Evolutionary conservation across 768 basidiomycete genomes (phyloP).

Genomic region (Auricularia sp.): DNA sequence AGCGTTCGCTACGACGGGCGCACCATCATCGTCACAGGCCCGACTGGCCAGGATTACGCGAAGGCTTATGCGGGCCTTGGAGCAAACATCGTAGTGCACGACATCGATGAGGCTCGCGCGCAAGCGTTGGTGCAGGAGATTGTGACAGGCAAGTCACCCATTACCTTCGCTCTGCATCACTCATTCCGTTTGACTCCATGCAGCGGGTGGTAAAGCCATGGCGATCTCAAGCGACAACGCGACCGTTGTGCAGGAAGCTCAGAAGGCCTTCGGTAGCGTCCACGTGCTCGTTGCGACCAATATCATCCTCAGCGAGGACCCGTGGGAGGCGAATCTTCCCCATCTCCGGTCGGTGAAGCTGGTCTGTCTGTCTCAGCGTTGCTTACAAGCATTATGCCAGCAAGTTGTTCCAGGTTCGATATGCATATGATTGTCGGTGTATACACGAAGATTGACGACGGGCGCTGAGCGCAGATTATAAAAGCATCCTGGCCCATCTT

Average conservation of each 20-base stretch:
- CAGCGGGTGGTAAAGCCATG: conserved; percentile 69
- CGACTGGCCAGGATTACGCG: conserved; percentile 78
- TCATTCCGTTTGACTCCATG: too few relatives aligned
- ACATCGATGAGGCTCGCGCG: conserved; percentile 80
- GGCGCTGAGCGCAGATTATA: conserved; percentile 86
- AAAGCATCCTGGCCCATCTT: conserved; percentile 96
- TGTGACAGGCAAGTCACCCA: conserved; percentile 37
- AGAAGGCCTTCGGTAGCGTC: too few relatives aligned
- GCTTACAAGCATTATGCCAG: too few relatives aligned
- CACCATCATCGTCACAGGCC: conserved; percentile 87
- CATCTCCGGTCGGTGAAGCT: too few relatives aligned
- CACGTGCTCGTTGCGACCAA: too few relatives aligned
- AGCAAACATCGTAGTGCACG: conserved; percentile 96
- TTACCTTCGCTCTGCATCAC: too few relatives aligned
- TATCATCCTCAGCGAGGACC: conserved; percentile 51
- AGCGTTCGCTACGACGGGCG: conserved; percentile 73
- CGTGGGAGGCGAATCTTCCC: conserved; percentile 45
- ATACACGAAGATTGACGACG: conserved; percentile 78
- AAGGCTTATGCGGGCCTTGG: conserved; percentile 85
- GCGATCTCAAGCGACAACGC: conserved; percentile 55
- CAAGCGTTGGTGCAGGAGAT: conserved; percentile 81
- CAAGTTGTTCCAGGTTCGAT: too few relatives aligned
- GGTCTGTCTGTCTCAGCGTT: too few relatives aligned
- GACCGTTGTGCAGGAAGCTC: conserved; percentile 74
- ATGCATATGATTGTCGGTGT: conserved; percentile 55